Base-by-base conservation (phyloP, 2,329 filamentous ascomycete genomes). In the Alternaria consortialis region DNA sequence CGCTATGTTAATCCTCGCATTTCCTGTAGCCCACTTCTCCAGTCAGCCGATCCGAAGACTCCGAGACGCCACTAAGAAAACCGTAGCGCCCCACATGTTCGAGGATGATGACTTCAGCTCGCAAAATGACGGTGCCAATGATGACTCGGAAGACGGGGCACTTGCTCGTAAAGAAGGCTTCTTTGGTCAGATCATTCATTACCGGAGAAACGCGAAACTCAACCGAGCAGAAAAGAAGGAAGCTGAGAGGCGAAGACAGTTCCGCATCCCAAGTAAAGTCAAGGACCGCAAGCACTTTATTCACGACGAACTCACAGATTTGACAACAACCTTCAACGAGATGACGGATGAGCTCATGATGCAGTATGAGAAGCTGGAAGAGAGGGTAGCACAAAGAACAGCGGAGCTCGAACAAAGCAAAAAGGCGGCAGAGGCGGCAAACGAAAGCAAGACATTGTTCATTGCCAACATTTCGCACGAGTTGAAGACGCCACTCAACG, bases 361-460 rank as follows among this genome's bases (percentile, higher is more conserved):
- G 79, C 93, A 97, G 72, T 97, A 97, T 73, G 88, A 89, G 31
- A 89, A 88, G 11, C 83, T 97, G 1, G 94, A 97, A 76, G 89
- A 94, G 58, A 90, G 94, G 69, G 94, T 97, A 1, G 87, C 87
- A 7, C 89, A 94, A 75, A 86, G 94, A 56, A 97, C 94, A 0
- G 87, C 87, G 36, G 91, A 97, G 77, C 83, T 97, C 0, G 93
- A 97, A 73, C 87, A 92, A 63, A 96, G 91, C 81, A 97, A 97
- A 77, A 92, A 93, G 80, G 92, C 93, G 1, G 94, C 94, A 1
- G 94, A 97, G 78, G 91, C 92, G n/a, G 94, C 94, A 4, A 97
- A 97, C 71, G 92, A 97, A 80, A 96, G 92, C 84, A 99, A 99
- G 81, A 98, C 95, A 0, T 84, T 98, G 8, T 98, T 98, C 81